Base-by-base conservation (phyloP, 208 protist genomes). In the Kentomonas sorsogonicus region DNA sequence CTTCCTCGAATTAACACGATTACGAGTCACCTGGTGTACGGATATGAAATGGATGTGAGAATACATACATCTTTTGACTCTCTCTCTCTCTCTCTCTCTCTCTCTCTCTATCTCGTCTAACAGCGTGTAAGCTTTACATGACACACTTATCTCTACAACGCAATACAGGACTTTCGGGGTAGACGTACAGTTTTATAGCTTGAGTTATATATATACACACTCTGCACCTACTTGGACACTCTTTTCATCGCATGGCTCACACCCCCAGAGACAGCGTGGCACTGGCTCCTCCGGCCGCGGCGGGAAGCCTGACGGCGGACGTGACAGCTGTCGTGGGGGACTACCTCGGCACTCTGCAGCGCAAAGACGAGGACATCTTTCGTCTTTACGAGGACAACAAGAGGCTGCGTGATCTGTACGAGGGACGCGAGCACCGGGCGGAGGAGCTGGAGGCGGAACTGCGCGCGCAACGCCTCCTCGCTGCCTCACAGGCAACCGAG, bases 311-410 rank as follows among this genome's bases (percentile, higher is more conserved):
- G n/a, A n/a, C n/a, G n/a, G n/a, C n/a, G n/a, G n/a, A n/a, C n/a
- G n/a, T n/a, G n/a, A n/a, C n/a, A n/a, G n/a, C n/a, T n/a, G 69
- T 87, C 34, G 60, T 92, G 27, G 73, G 77, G 16, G 72, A 77
- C 54, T 92, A 87, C 69, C 81, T 89, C 23, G 71, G 48, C n/a
- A 72, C 83, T 7, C 67, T 92, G 44, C 67, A 62, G 9, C 70
- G 73, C 26, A 92, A 92, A 53, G 85, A 92, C 54, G 66, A 77
- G 11, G 85, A 92, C 53, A 87, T 87, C 3, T 80, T 89, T 38
- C 70, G 77, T 27, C 47, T 89, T 15, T 93, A 78, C 58, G 69
- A 69, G 25, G 82, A 88, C 47, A 89, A 93, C 59, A 81, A 77
- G 53, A 71, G 74, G 11, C 68, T 90, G 67, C 70, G 72, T 31